Evolutionary conservation across 2,329 filamentous ascomycete species (phyloP).

Genomic region (Arthrobotrys sinensis): DNA sequence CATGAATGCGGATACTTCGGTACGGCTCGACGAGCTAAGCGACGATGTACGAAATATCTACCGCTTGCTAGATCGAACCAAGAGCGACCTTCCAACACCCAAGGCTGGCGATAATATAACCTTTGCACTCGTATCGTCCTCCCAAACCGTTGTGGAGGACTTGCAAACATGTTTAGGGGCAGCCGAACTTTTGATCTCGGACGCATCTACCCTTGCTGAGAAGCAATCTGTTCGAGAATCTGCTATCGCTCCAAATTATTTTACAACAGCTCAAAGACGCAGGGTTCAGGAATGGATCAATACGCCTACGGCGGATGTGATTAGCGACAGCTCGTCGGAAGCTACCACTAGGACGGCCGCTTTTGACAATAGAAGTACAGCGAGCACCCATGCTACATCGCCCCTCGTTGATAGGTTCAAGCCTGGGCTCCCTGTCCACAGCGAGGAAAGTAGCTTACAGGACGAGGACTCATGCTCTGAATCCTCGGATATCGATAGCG

Average conservation of each 20-base stretch:
- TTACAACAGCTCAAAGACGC: constrained; percentile 34
- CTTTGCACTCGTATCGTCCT: constrained; percentile 38
- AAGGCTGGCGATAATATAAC: constrained; percentile 30
- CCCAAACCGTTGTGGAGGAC: constrained; percentile 49
- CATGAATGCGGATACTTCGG: constrained; percentile 52
- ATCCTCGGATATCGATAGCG: constrained; percentile 59
- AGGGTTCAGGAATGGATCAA: constrained; percentile 58
- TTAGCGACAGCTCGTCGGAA: constrained; percentile 44
- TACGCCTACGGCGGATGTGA: constrained; percentile 28
- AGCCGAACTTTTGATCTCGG: constrained; percentile 54
- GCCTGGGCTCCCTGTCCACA: constrained; percentile 1
- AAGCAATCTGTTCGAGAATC: constrained; percentile 53
- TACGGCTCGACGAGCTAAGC: constrained; percentile 59
- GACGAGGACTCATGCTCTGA: constrained; percentile 37
- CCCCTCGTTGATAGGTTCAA: constrained; percentile 34
- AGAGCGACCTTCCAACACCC: constrained; percentile 43
- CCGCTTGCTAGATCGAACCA: constrained; percentile 43
- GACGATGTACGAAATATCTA: constrained; percentile 58
- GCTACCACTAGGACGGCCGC: constrained; percentile 12
- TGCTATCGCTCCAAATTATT: constrained; percentile 25
- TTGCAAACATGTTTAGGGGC: constrained; percentile 44
- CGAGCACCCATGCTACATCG: constrained; percentile 25
- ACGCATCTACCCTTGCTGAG: constrained; percentile 56
- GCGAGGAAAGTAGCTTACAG: not conserved
- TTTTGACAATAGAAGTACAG: constrained; percentile 24